phyloP scores from a whole-genome alignment of 305 asterid genomes.

The Salvia sclarea region DNA sequence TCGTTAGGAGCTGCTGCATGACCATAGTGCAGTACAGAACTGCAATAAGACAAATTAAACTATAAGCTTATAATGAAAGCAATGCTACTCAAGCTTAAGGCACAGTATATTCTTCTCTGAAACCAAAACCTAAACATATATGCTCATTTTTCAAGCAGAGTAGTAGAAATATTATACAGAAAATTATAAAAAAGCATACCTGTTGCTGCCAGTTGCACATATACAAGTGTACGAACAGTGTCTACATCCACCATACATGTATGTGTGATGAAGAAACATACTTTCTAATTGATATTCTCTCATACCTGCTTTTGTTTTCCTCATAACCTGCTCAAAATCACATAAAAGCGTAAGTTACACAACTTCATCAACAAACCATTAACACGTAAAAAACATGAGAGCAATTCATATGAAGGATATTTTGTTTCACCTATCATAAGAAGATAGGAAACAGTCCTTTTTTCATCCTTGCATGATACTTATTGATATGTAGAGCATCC shows the following conservation, averaged over 20 bases:
- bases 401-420: slow-evolving; percentile 9
- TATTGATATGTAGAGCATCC: not conserved
- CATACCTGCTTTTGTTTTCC: slow-evolving; percentile 73
- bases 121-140: slow-evolving; percentile 4
- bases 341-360: slow-evolving; percentile 27
- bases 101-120: slow-evolving; percentile 1
- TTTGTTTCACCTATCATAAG: slow-evolving; percentile 1
- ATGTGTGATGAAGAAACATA: slow-evolving; percentile 93
- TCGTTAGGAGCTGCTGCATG: slow-evolving; percentile 99
- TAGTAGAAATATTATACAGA: slow-evolving; percentile 2
- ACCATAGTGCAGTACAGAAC: slow-evolving; percentile 97
- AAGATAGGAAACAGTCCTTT: not conserved
- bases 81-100: slow-evolving; percentile 27
- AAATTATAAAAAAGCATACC: slow-evolving; percentile 45
- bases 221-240: slow-evolving; percentile 96
- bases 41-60: slow-evolving; percentile 37
- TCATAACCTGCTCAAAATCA: slow-evolving; percentile 71
- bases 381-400: slow-evolving; percentile 10
- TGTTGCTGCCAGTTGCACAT: slow-evolving; percentile 90
- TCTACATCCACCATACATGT: slow-evolving; percentile 97
- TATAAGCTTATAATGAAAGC: slow-evolving; percentile 33
- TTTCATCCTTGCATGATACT: slow-evolving; percentile 8
- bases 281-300: slow-evolving; percentile 94
- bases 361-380: slow-evolving; percentile 29
- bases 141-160: not conserved